Evolutionary conservation across 192 early-diverging fungal species (phyloP).

Genomic region (Dispira simplex): DNA sequence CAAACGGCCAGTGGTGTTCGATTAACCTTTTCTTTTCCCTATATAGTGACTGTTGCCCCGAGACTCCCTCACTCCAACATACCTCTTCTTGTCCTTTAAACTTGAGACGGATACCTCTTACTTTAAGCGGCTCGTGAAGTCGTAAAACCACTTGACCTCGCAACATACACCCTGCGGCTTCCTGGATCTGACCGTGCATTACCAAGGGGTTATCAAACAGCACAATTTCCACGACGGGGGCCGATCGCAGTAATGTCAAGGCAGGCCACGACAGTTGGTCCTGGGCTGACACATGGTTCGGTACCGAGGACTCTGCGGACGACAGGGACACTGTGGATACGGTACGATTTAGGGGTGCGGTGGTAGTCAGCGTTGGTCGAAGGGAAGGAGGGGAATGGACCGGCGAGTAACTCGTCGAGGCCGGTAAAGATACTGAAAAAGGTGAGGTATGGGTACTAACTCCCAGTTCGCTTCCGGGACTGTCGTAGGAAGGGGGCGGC

Average conservation of each 20-base stretch:
- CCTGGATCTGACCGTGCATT: conserved; percentile 18
- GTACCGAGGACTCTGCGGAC: neutral
- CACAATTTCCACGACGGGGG: neutral
- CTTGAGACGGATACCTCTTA: conserved; percentile 28
- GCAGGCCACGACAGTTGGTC: neutral
- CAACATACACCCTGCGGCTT: conserved; percentile 30
- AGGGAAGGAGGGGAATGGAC: neutral
- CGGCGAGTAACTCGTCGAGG: neutral
- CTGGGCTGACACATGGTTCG: neutral
- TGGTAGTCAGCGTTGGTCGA: neutral
- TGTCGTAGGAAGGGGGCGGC: neutral
- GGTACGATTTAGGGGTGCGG: neutral
- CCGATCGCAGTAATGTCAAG: neutral
- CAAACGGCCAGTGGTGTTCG: conserved; percentile 34
- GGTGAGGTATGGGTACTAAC: neutral
- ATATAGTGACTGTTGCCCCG: conserved; percentile 15
- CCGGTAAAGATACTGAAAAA: neutral
- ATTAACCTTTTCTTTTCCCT: conserved; percentile 22
- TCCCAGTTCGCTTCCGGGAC: neutral
- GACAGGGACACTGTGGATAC: neutral
- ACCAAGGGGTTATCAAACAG: conserved; percentile 3
- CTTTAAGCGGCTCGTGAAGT: conserved; percentile 26
- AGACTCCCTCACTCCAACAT: conserved; percentile 15
- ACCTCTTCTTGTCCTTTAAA: conserved; percentile 33
- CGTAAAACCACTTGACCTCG: conserved; percentile 32